A percentile compares a stretch with the other conserved stretches of the same genome.
Conservation (phyloP, 2,329 filamentous ascomycete species). For the Domatiomyces catenatus region DNA sequence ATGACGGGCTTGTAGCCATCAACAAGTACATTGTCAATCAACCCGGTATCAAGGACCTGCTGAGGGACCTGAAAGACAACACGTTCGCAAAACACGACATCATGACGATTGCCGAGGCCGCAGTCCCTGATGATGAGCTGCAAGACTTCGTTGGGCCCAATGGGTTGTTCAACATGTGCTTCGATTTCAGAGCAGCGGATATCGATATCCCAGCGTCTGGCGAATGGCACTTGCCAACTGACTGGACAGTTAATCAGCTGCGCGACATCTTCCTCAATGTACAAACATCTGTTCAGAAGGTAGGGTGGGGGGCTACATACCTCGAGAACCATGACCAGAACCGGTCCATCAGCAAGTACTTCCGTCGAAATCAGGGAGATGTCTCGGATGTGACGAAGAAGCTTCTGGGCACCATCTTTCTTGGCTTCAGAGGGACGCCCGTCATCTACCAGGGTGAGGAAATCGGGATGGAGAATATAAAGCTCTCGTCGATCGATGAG, state of each 20-base stretch:
- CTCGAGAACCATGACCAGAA: constrained; percentile 52
- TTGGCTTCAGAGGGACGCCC: constrained; percentile 37
- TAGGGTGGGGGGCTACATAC: constrained; percentile 49
- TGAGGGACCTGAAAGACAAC: constrained; percentile 39
- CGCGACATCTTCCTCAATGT: constrained; percentile 41
- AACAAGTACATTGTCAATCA: constrained; percentile 42
- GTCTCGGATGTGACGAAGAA: constrained; percentile 38
- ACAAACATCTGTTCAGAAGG: constrained; percentile 34
- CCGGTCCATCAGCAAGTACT: constrained; percentile 39
- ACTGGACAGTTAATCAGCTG: constrained; percentile 20
- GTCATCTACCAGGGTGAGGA: constrained; percentile 43
- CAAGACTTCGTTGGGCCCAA: constrained; percentile 22
- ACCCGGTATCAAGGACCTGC: constrained; percentile 42
- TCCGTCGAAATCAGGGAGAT: constrained; percentile 28
- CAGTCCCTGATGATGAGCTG: constrained; percentile 33
- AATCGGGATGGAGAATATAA: constrained; percentile 39
- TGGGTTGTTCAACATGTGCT: constrained; percentile 44
- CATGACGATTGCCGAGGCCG: constrained; percentile 32
- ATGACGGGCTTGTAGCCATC: constrained; percentile 23
- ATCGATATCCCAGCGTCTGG: constrained; percentile 31
- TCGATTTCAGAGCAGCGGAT: constrained; percentile 39
- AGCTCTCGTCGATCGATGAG: constrained; percentile 29
- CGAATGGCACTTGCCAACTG: constrained; percentile 1
- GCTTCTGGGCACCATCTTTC: constrained; percentile 42
- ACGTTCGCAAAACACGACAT: constrained; percentile 36